phyloP scores from a whole-genome alignment of 495 filamentous ascomycete species.

The Hyaloscypha hepaticicola region DNA sequence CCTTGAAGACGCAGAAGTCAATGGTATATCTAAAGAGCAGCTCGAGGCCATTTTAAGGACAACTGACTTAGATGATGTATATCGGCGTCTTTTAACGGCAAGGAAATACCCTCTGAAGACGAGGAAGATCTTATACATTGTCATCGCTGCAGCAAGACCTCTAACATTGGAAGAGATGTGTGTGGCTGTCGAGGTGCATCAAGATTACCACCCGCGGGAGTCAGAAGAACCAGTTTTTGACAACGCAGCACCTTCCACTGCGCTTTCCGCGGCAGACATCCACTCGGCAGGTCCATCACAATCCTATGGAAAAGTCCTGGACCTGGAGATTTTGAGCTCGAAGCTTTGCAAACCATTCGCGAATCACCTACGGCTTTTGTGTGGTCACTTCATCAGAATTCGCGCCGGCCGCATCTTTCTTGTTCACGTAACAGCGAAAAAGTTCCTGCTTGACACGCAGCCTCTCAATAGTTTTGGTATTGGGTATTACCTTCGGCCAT shows the following conservation, averaged over 20 bases:
- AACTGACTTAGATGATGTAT: conserved; percentile 6
- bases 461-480: background rate
- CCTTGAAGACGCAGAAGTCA: background rate
- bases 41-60: background rate
- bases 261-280: background rate
- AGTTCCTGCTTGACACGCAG: background rate
- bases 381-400: background rate
- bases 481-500: background rate
- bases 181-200: conserved; percentile 4
- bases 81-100: background rate
- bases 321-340: background rate
- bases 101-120: conserved; percentile 15
- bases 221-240: background rate
- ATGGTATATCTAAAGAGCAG: background rate
- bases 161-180: conserved; percentile 31
- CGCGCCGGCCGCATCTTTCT: background rate
- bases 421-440: background rate
- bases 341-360: conserved; percentile 2
- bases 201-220: conserved; percentile 1
- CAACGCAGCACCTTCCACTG: background rate
- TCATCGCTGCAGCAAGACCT: conserved; percentile 32
- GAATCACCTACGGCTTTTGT: background rate
- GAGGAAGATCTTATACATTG: conserved; percentile 31
- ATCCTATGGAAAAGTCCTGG: background rate
- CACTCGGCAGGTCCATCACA: background rate